Evolutionary conservation across 2,329 filamentous ascomycete species (phyloP).

Genomic region (Colletotrichum tabaci): DNA sequence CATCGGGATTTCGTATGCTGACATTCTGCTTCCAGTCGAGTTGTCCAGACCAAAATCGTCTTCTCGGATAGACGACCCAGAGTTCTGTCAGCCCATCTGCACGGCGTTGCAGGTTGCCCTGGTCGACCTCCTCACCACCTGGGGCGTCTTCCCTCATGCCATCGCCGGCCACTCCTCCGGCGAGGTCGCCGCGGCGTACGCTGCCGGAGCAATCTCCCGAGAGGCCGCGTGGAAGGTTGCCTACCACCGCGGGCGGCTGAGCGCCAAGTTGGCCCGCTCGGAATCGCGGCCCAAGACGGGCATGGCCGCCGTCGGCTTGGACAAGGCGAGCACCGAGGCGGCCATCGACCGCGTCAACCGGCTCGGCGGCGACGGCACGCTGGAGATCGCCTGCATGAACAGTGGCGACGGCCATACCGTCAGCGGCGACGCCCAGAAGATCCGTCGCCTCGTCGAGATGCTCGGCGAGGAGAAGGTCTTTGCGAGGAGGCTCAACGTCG

Average conservation of each 20-base stretch:
- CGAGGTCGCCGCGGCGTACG: slow-evolving; percentile 64
- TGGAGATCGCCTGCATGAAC: slow-evolving; percentile 65
- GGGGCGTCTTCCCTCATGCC: slow-evolving; percentile 55
- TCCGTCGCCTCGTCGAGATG: slow-evolving; percentile 51
- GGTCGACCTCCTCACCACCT: slow-evolving; percentile 59
- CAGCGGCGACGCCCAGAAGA: slow-evolving; percentile 49
- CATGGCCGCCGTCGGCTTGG: slow-evolving; percentile 60
- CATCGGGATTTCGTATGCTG: neutral
- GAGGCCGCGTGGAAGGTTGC: slow-evolving; percentile 63
- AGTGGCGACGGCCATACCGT: slow-evolving; percentile 67
- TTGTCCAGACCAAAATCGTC: slow-evolving; percentile 48
- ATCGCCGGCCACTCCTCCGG: slow-evolving; percentile 64
- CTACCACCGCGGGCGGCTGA: slow-evolving; percentile 61
- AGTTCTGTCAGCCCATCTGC: slow-evolving; percentile 60
- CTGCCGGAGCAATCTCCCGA: slow-evolving; percentile 54
- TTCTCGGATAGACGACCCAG: slow-evolving; percentile 54
- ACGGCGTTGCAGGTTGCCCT: slow-evolving; percentile 65
- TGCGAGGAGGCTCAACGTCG: slow-evolving; percentile 63
- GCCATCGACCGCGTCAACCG: slow-evolving; percentile 47
- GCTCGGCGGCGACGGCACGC: slow-evolving; percentile 41
- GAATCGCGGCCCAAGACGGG: slow-evolving; percentile 48
- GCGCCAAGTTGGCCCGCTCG: slow-evolving; percentile 48
- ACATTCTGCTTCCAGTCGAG: slow-evolving; percentile 35
- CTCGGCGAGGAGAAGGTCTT: slow-evolving; percentile 56
- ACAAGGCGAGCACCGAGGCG: slow-evolving; percentile 45